Base-by-base conservation (phyloP, 495 filamentous ascomycete species). In the Ramalina intermedia region DNA sequence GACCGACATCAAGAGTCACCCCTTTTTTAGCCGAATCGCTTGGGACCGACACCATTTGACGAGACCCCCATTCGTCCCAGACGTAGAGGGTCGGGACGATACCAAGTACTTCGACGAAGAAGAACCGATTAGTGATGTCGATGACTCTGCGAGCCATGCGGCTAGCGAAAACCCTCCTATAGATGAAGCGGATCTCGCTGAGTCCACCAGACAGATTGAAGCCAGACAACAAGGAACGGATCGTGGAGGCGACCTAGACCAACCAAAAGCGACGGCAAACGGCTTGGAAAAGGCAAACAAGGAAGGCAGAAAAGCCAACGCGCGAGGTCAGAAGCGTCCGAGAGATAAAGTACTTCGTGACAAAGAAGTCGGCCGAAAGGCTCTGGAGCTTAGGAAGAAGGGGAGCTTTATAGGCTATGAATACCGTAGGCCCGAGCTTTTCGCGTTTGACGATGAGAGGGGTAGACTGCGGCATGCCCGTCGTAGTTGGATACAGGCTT, bases 371-470 rank as follows among this genome's bases (percentile, higher is more conserved):
- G 76, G 73, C 11, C 69, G 66, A 46, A 73, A 71, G 17, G 86
- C 79, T 1, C 64, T 96, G 55, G 82, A 88, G 48, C 72, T 89
- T 47, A 74, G 90, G 50, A 88, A 87, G 61, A 75, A 68, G 63
- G 82, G 74, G 9, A 86, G 86, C 2, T 95, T 95, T 63, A 61
- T 88, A 46, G 89, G 90, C n/a, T 96, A 96, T 62, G 87, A 84
- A 12, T 95, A 87, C 62, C 75, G 79, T 14, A 68, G 78, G 45
- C 79, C 79, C 4, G 71, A 69, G 51, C 58, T 59, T 6, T 54
- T 65, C 16, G 12, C 23, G 3, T 37, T 37, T 16, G 52, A 56
- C 23, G 47, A 51, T n/a, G 41, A 55, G 33, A 35, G 55, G 35
- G 50, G 54, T 27, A 46, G 55, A 38, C 48, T 41, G 24, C 44